Percentiles rank a stretch among this genome's conserved stretches.
Evolutionary conservation across 2,329 filamentous ascomycete genomes (phyloP).

Genomic region (Lachnellula suecica): DNA sequence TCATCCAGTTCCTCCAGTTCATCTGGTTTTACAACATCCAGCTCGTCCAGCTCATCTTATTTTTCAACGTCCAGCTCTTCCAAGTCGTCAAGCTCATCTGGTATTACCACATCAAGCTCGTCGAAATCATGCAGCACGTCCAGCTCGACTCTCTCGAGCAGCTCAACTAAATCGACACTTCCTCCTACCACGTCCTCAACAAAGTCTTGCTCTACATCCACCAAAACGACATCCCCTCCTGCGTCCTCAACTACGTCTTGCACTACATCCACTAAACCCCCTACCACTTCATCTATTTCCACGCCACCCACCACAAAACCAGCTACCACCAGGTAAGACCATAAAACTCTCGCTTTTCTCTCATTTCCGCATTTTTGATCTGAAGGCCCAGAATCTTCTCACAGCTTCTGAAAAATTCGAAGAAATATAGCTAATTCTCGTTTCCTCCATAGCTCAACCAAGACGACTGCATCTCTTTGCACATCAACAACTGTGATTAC

Average conservation of each 20-base stretch:
- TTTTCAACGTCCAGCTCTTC: conserved; percentile 7
- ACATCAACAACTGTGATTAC: conserved; percentile 41
- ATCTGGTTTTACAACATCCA: conserved; percentile 7
- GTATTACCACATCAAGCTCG: conserved; percentile 7
- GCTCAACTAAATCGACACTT: conserved; percentile 9
- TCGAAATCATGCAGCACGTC: conserved; percentile 11
- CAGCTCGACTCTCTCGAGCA: not conserved
- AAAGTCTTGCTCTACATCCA: not conserved
- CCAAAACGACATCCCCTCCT: not conserved
- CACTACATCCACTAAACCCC: conserved; percentile 6
- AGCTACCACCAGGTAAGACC: too few relatives aligned
- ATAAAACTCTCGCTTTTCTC: too few relatives aligned
- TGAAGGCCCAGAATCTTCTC: too few relatives aligned
- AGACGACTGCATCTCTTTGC: conserved; percentile 36
- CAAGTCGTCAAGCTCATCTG: conserved; percentile 8
- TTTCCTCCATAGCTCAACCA: conserved; percentile 6
- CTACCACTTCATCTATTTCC: too few relatives aligned
- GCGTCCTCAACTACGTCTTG: not conserved
- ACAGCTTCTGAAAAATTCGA: too few relatives aligned
- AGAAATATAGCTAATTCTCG: too few relatives aligned
- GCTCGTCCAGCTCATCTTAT: conserved; percentile 1
- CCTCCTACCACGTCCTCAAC: not conserved
- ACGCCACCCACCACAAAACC: too few relatives aligned
- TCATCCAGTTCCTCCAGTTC: not conserved
- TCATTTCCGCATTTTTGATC: too few relatives aligned